A percentile compares a stretch with the other conserved stretches of the same genome.
Evolutionary conservation across 2,329 filamentous ascomycete species (phyloP).

Genomic region (Cercospora zeina): DNA sequence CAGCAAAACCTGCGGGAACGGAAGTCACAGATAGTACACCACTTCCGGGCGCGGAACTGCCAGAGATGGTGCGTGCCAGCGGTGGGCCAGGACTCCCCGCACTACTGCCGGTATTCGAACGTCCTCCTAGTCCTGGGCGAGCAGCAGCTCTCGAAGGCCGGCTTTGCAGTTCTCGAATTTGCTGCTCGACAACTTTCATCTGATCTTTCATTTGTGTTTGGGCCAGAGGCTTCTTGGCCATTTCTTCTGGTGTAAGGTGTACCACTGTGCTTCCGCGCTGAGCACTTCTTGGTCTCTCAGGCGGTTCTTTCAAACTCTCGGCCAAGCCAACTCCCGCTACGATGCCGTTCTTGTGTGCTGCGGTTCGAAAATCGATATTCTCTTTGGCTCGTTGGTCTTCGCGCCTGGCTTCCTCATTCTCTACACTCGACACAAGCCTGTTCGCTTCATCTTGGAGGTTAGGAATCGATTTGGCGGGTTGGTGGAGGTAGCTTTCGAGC

Average conservation of each 20-base stretch:
- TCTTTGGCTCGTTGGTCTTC: constrained; percentile 8
- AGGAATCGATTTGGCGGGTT: constrained; percentile 48
- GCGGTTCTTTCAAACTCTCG: neutral
- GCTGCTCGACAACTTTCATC: constrained; percentile 24
- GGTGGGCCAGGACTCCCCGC: neutral
- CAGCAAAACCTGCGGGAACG: neutral
- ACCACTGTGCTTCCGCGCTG: constrained; percentile 31
- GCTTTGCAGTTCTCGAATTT: constrained; percentile 25
- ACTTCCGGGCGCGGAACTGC: neutral
- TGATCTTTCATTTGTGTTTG: constrained; percentile 25
- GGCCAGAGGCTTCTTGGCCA: constrained; percentile 30
- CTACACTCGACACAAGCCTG: constrained; percentile 44
- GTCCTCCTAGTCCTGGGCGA: neutral
- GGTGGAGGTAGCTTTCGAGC: constrained; percentile 65
- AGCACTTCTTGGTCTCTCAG: constrained; percentile 27
- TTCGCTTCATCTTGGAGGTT: constrained; percentile 51
- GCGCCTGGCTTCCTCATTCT: constrained; percentile 19
- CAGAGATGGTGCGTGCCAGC: neutral
- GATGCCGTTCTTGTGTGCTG: constrained; percentile 10
- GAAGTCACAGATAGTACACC: neutral
- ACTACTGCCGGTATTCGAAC: neutral
- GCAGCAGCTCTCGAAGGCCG: constrained; percentile 10
- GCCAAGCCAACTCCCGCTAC: neutral
- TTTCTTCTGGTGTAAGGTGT: constrained; percentile 27
- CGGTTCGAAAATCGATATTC: neutral